Percentiles rank a stretch among this genome's conserved stretches.
Conservation (phyloP, 2,329 filamentous ascomycete genomes). For the Colletotrichum lini region DNA sequence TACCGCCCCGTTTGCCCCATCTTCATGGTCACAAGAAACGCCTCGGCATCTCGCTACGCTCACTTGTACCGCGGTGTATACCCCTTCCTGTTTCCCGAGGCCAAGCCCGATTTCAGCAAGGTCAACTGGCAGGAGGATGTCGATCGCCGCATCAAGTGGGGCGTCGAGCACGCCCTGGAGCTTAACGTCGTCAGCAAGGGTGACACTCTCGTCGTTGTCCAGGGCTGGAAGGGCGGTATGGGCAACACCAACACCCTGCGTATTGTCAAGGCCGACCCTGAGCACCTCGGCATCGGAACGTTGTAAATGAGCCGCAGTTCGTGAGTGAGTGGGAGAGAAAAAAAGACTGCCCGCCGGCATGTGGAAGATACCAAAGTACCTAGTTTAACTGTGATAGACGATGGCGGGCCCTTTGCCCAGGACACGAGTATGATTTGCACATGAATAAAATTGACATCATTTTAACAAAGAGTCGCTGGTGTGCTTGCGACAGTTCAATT, state of each 20-base stretch:
- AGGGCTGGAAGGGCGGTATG: constrained; percentile 93
- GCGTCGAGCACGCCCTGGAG: constrained; percentile 87
- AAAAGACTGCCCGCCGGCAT: constrained; percentile 31
- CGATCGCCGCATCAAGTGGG: constrained; percentile 97
- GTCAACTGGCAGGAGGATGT: constrained; percentile 99
- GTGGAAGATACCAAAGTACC: constrained; percentile 39
- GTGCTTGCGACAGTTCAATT: no score
- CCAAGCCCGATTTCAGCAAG: constrained; percentile 93
- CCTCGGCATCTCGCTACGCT: constrained; percentile 86
- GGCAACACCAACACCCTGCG: constrained; percentile 89
- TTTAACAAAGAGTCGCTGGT: background rate
- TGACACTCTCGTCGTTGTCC: constrained; percentile 85
- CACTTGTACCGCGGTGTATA: constrained; percentile 99
- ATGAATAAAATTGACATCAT: constrained; percentile 33
- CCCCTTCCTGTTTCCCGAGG: constrained; percentile 93
- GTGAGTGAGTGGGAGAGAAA: constrained; percentile 4
- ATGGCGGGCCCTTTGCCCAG: constrained; percentile 32
- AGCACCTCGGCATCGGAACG: constrained; percentile 71
- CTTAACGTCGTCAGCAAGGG: constrained; percentile 82
- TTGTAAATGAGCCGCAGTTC: constrained; percentile 43
- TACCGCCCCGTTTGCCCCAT: constrained; percentile 99
- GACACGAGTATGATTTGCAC: constrained; percentile 39
- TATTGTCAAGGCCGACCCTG: constrained; percentile 73
- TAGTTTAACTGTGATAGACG: constrained; percentile 41
- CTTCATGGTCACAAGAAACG: constrained; percentile 97